A percentile compares a stretch with the other conserved stretches of the same genome.
These are phyloP conservation scores for Puccinia coronata DNA, from an alignment of 1,284 basidiomycete species.

Conservation along the genomic window DNA sequence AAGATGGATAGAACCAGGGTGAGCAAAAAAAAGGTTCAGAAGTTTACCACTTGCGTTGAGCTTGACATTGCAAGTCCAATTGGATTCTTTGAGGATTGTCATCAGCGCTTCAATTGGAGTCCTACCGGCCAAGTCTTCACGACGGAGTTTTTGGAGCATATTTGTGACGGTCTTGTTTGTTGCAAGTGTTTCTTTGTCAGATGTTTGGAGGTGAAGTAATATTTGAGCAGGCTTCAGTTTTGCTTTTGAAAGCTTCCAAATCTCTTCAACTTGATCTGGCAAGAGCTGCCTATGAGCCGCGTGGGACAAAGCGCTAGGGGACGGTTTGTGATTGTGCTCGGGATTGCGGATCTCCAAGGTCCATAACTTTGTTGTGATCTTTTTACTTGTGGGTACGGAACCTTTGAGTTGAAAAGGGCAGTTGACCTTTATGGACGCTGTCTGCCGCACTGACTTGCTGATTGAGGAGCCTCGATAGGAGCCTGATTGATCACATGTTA, in stretches of 20 bases:
- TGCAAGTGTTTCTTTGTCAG: not conserved
- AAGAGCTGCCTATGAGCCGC: not conserved
- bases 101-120: not conserved
- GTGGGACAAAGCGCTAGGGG: no score
- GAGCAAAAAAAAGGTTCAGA: not conserved
- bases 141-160: not conserved
- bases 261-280: not conserved
- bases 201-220: no score
- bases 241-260: not conserved
- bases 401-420: no score
- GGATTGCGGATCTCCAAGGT: no score
- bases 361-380: not conserved
- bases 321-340: no score
- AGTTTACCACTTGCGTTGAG: not conserved
- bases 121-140: not conserved
- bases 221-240: constrained; percentile 3
- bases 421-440: no score
- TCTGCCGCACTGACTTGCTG: no score
- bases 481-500: not conserved
- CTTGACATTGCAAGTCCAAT: not conserved
- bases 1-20: not conserved
- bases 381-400: not conserved
- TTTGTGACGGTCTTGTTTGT: no score
- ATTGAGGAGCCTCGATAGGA: not conserved
- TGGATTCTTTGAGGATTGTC: not conserved